A percentile compares a stretch with the other conserved stretches of the same genome.
phyloP scores from a whole-genome alignment of 257 asterid species.

The Cynanchum wilfordii region DNA sequence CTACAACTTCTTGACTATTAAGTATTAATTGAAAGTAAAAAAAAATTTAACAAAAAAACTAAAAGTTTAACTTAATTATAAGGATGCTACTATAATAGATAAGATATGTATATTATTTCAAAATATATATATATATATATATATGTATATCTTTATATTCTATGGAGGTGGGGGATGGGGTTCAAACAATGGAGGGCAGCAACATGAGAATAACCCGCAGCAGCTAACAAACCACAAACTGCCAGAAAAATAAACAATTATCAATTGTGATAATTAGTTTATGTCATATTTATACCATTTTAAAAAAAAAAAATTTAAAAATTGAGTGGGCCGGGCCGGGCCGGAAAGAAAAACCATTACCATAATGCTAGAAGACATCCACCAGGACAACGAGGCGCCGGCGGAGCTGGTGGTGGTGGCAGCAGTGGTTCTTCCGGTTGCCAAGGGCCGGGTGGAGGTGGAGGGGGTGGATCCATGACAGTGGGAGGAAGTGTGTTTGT shows the following conservation, averaged over 20 bases:
- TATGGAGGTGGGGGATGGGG: slow-evolving; percentile 11
- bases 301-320: no score
- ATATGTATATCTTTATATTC: not conserved
- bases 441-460: not conserved
- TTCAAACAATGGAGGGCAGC: slow-evolving; percentile 16
- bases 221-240: slow-evolving; percentile 7
- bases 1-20: no score
- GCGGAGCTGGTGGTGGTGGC: not conserved
- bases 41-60: no score
- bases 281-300: no score
- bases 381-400: not conserved
- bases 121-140: no score
- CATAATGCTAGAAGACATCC: not conserved
- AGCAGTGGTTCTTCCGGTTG: slow-evolving; percentile 1
- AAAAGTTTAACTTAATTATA: no score
- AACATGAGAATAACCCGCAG: slow-evolving; percentile 15
- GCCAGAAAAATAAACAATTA: not conserved
- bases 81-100: no score
- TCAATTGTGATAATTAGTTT: no score
- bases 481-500: not conserved
- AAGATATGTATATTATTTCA: no score
- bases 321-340: no score
- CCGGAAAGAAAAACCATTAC: not conserved
- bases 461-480: slow-evolving; percentile 9
- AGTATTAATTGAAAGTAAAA: no score